Conservation (phyloP, 2,329 filamentous ascomycete genomes). For the Alternaria triticimaculans region DNA sequence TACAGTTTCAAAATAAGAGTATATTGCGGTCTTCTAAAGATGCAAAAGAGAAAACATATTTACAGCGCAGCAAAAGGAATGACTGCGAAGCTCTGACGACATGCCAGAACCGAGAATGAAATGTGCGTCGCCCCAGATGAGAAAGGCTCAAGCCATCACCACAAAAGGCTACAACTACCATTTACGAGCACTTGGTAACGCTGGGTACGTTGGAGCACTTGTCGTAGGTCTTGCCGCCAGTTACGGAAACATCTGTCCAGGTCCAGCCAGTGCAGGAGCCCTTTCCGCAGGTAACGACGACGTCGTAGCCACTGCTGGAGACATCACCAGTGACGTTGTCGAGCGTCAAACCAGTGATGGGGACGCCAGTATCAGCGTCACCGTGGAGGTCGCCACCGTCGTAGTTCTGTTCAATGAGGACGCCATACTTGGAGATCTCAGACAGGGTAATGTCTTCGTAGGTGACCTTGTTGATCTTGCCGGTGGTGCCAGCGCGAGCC, state of each 20-base stretch:
- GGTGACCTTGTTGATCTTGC: slow-evolving; percentile 56
- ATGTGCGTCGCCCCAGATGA: background rate
- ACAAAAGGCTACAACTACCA: background rate
- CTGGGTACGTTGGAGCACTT: slow-evolving; percentile 47
- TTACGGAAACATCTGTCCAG: slow-evolving; percentile 54
- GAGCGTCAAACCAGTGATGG: slow-evolving; percentile 53
- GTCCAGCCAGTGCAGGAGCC: slow-evolving; percentile 60
- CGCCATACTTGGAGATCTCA: slow-evolving; percentile 52
- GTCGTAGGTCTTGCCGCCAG: slow-evolving; percentile 47
- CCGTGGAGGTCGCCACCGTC: slow-evolving; percentile 54
- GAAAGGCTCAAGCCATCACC: background rate
- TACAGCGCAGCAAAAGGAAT: background rate
- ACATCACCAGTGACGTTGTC: slow-evolving; percentile 46
- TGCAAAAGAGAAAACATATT: background rate
- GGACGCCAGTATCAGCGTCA: slow-evolving; percentile 55
- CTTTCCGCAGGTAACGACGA: slow-evolving; percentile 61
- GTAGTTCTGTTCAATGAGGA: slow-evolving; percentile 61
- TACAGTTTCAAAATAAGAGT: background rate
- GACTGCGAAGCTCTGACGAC: background rate
- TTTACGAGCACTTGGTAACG: slow-evolving; percentile 25
- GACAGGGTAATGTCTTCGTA: slow-evolving; percentile 56
- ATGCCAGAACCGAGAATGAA: background rate
- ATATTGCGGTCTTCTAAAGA: background rate
- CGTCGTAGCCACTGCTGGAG: slow-evolving; percentile 53
- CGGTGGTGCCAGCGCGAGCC: slow-evolving; percentile 59